A percentile compares a stretch with the other conserved stretches of the same genome.
These are phyloP conservation scores for Cyclocybe aegerita DNA, from an alignment of 768 basidiomycete species.

Conservation along the genomic window DNA sequence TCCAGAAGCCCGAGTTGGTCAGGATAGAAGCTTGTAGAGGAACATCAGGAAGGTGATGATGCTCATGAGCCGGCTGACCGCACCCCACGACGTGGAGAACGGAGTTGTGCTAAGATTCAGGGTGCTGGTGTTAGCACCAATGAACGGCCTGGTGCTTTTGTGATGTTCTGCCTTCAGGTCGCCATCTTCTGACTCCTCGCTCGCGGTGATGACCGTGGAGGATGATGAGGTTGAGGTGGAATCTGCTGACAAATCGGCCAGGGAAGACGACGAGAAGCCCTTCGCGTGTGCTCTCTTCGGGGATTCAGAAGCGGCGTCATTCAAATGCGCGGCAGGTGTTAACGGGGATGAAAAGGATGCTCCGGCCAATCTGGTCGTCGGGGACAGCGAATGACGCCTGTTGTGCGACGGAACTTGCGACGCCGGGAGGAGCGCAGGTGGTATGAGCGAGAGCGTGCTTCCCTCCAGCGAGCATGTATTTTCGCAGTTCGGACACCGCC, in stretches of 20 bases:
- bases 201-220: background rate
- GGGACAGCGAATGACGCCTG: slow-evolving; percentile 1
- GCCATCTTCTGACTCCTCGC: background rate
- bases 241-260: background rate
- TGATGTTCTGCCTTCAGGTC: background rate
- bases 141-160: slow-evolving; percentile 1
- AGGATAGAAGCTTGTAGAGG: slow-evolving; percentile 25
- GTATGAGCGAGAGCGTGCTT: slow-evolving; percentile 24
- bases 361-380: slow-evolving; percentile 6
- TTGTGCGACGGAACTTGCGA: slow-evolving; percentile 5
- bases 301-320: slow-evolving; percentile 3
- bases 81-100: slow-evolving; percentile 21
- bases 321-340: slow-evolving; percentile 7
- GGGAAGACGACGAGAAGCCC: background rate
- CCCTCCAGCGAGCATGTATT: slow-evolving; percentile 24
- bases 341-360: slow-evolving; percentile 11
- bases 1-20: background rate
- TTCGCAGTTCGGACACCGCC: slow-evolving; percentile 32
- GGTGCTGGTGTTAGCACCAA: background rate
- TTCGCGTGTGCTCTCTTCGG: background rate
- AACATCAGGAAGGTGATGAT: slow-evolving; percentile 25
- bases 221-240: slow-evolving; percentile 4
- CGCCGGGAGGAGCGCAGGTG: slow-evolving; percentile 14
- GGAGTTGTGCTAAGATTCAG: slow-evolving; percentile 16
- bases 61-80: slow-evolving; percentile 23